Conservation (phyloP, 2,329 filamentous ascomycete species). For the Cladosporium sp. region DNA sequence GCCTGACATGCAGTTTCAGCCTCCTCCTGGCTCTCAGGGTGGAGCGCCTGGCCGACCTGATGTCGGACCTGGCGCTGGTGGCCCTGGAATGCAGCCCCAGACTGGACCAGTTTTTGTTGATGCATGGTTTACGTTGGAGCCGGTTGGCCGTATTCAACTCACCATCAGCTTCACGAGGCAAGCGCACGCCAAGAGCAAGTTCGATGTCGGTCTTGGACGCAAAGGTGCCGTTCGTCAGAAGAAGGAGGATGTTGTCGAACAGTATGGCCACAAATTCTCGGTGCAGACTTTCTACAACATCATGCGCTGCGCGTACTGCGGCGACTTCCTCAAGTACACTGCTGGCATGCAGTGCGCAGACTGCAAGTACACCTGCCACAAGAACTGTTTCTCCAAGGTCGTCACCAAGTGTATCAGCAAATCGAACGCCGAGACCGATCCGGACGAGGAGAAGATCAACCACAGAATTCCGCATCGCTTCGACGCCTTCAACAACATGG, state of each 20-base stretch:
- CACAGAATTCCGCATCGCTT: conserved; percentile 98
- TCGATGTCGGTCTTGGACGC: conserved; percentile 85
- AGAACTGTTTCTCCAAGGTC: conserved; percentile 92
- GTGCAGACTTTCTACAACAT: conserved; percentile 99
- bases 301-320: conserved; percentile 97
- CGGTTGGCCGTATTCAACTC: conserved; percentile 84
- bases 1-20: conserved; percentile 50
- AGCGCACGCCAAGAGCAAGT: conserved; percentile 70
- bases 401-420: conserved; percentile 99
- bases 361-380: conserved; percentile 99
- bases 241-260: conserved; percentile 97
- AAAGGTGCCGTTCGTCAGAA: conserved; percentile 95
- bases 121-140: conserved; percentile 95
- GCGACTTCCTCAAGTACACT: conserved; percentile 97
- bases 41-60: conserved; percentile 19
- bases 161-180: conserved; percentile 90
- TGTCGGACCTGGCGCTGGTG: conserved; percentile 29
- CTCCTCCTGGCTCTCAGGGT: conserved; percentile 39
- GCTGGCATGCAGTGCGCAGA: conserved; percentile 99
- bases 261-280: conserved; percentile 98
- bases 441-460: conserved; percentile 99
- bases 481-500: conserved; percentile 93
- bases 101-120: conserved; percentile 61
- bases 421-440: conserved; percentile 95
- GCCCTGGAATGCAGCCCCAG: conserved; percentile 42